Percentiles rank a stretch among this genome's conserved stretches.
These are phyloP conservation scores for Eucalyptus shirleyi DNA, from an alignment of 345 rosid species.

Conservation along the genomic window DNA sequence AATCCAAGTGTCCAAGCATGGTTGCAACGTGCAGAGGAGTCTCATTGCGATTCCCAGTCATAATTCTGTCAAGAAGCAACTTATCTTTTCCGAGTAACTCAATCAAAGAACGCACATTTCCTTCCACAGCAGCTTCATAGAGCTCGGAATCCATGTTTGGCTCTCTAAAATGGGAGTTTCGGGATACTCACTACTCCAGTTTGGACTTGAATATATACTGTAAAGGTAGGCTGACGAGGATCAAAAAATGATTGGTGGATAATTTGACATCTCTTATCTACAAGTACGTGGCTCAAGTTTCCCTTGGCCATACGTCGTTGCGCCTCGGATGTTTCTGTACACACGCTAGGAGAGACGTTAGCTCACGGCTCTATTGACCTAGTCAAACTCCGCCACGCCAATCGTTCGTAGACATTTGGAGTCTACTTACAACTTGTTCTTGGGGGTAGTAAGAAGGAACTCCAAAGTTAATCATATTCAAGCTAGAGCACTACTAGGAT, in stretches of 20 bases:
- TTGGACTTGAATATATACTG: neutral
- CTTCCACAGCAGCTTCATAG: neutral
- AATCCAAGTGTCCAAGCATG: slow-evolving; percentile 1
- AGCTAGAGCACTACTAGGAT: accelerated
- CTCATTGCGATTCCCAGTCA: neutral
- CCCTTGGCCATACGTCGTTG: neutral
- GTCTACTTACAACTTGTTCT: too few relatives aligned
- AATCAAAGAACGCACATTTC: neutral
- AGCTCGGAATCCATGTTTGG: neutral
- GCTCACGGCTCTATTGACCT: too few relatives aligned
- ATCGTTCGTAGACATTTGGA: too few relatives aligned
- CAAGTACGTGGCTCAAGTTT: neutral
- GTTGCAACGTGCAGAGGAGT: slow-evolving; percentile 6
- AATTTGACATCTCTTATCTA: too few relatives aligned
- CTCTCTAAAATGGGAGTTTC: neutral
- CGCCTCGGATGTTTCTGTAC: too few relatives aligned
- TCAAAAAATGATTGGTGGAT: neutral
- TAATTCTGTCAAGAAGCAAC: neutral
- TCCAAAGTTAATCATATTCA: too few relatives aligned
- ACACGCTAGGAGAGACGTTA: too few relatives aligned
- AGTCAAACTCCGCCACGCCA: too few relatives aligned
- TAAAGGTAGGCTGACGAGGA: neutral
- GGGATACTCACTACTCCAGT: neutral
- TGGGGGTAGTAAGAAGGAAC: too few relatives aligned
- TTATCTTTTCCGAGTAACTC: neutral